Conservation (phyloP, 441 rosid genomes). For the Bruguiera hainesii region DNA sequence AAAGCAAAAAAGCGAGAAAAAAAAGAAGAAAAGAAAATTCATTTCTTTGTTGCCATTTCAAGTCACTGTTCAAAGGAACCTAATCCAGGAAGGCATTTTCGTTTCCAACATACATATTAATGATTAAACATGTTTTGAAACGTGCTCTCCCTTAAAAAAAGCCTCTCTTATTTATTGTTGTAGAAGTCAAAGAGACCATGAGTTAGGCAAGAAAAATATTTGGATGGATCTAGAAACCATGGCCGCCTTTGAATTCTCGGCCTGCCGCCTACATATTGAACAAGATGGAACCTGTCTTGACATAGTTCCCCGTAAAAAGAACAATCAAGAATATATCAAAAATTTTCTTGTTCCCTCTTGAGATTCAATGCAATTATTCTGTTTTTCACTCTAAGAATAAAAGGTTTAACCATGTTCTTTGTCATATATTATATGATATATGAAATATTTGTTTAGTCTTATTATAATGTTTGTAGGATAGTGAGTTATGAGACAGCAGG, state of each 20-base stretch:
- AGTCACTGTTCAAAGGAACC: neutral
- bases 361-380: conserved; percentile 3
- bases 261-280: conserved; percentile 17
- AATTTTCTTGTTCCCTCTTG: conserved; percentile 15
- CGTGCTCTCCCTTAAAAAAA: no score
- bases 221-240: neutral
- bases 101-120: neutral
- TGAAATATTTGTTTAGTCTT: no score
- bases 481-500: no score
- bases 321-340: conserved; percentile 9
- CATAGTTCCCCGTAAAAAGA: neutral
- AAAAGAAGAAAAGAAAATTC: no score
- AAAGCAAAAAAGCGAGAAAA: no score
- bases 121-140: no score
- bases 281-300: conserved; percentile 17
- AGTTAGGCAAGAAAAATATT: conserved; percentile 6
- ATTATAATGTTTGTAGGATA: no score
- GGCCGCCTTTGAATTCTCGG: conserved; percentile 18
- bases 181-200: conserved; percentile 15
- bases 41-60: no score
- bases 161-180: neutral
- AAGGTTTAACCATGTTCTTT: no score
- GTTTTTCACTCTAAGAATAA: no score
- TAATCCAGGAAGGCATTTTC: neutral
- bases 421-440: no score